These are phyloP conservation scores for Plasmodium fragile DNA, from an alignment of 169 alveolate genomes.

Conservation along the genomic window DNA sequence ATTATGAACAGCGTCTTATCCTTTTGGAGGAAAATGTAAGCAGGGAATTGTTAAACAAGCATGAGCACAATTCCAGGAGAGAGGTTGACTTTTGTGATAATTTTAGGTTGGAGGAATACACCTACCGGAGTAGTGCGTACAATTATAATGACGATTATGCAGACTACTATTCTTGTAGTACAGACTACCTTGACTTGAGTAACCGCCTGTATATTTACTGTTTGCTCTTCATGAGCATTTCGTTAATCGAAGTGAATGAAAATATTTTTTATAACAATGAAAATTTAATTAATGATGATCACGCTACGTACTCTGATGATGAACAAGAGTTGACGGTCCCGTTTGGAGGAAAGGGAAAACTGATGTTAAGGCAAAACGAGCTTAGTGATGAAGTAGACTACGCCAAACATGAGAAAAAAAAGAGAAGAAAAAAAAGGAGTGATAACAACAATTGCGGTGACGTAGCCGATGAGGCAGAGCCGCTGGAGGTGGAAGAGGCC, in stretches of 20 bases:
- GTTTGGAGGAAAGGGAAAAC: neutral
- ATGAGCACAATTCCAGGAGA: slow-evolving; percentile 12
- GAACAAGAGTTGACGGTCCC: neutral
- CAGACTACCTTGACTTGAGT: slow-evolving; percentile 46
- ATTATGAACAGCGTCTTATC: slow-evolving; percentile 19
- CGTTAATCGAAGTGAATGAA: slow-evolving; percentile 57
- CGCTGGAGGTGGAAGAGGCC: neutral
- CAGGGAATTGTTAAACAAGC: slow-evolving; percentile 26
- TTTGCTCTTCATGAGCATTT: slow-evolving; percentile 53
- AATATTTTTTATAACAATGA: slow-evolving; percentile 29
- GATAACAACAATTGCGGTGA: neutral
- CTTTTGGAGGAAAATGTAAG: slow-evolving; percentile 37
- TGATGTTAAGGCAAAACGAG: neutral
- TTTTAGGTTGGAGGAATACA: neutral
- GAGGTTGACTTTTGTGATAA: slow-evolving; percentile 7
- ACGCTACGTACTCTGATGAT: neutral
- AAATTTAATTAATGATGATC: slow-evolving; percentile 14
- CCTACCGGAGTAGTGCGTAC: neutral
- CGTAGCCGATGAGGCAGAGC: neutral
- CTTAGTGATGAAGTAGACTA: neutral
- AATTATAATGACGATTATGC: slow-evolving; percentile 29
- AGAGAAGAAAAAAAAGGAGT: neutral
- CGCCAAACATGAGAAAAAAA: slow-evolving; percentile 3
- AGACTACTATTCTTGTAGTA: slow-evolving; percentile 13
- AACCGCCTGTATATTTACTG: slow-evolving; percentile 66